Evolutionary conservation across 345 rosid species (phyloP), one percentile per base, ranked within the genome.

Genomic region (Boechera retrofracta): DNA sequence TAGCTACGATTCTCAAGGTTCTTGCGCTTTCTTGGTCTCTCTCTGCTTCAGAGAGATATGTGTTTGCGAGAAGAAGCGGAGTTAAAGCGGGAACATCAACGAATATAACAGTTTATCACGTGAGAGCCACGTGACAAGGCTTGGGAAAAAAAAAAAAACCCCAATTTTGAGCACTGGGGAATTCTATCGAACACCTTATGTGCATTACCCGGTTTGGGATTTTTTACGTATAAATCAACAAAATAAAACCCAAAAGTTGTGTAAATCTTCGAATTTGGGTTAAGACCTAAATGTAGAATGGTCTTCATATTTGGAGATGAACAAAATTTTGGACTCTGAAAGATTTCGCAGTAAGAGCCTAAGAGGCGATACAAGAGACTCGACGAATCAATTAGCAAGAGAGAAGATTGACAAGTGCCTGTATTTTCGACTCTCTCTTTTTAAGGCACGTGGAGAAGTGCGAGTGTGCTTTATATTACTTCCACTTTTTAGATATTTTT

Each of bases 151-250:
- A 4, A 31, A 57, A 54, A n/a, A 69, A 7, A 13, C 28, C 41
- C 41, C 67, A 47, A 13, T 42, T 47, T 47, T 13, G 26, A 4
- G 12, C 48, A 32, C 3, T 74, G 77, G 44, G 58, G 48, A 55
- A 64, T 74, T 74, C 2, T 32, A 39, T 64, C 77, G 36, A 74
- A 64, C 72, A 65, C 4, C 16, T 74, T 74, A 10, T 55, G 65
- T 39, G 78, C 78, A 55, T 64, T 63, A 1, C n/a, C 9, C 42
- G 42, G 12, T 18, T 49, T 49, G 9, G 33, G 33, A 59, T 35
- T 9, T 44, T 44, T 44, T 2, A 44, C 5, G 15, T 2, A 10
- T 10, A 35, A 51, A 33, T 9, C 4, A 38, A 38, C 44, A 3
- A 39, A 39, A 31, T n/a, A 29, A 2, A 49, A 67, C 33, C 32